Evolutionary conservation across 2,329 filamentous ascomycete genomes (phyloP), one percentile per base, ranked within the genome.

Genomic region (Claviceps sp.): DNA sequence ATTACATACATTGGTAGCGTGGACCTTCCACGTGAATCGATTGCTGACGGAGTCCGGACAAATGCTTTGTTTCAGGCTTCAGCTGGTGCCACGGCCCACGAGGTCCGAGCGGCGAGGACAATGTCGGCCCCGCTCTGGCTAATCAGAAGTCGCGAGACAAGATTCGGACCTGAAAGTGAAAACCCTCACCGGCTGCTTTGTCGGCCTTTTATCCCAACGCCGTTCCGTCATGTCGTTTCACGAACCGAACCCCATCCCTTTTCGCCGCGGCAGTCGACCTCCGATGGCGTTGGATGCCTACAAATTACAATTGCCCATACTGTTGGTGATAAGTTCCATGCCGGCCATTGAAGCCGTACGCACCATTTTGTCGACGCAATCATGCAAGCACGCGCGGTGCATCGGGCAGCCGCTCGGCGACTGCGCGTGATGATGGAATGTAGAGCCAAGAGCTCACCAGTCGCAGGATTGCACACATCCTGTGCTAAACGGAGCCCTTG

Each of bases 371-470:
- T 20, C 49, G 39, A 17, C 39, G 38, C 39, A 38, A 54, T 11
- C 6, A 60, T 60, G 57, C 57, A 55, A 53, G 51, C 54, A 45
- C 49, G 54, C 49, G 53, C 52, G 20, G 45, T 47, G 36, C 51
- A 52, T 38, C 50, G 49, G 36, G 51, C 47, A 38, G 54, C 54
- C 23, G 34, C 55, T 53, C 53, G 56, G 36, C 58, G 52, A 47
- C 47, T 59, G 26, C 53, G 55, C 43, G 52, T 51, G 49, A 49
- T 48, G 53, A 47, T 48, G 53, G 52, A 52, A 45, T 50, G 26
- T 37, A 52, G 40, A 23, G 49, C 49, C 44, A 34, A 48, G 45
- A 40, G 49, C 20, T 39, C 48, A 17, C 46, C 44, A 14, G 45
- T 48, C 43, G 40, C 44, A 38, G 51, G 50, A 39, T 34, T 46